Conservation (phyloP, 352 stramenopile genomes). For the Phytophthora cactorum region DNA sequence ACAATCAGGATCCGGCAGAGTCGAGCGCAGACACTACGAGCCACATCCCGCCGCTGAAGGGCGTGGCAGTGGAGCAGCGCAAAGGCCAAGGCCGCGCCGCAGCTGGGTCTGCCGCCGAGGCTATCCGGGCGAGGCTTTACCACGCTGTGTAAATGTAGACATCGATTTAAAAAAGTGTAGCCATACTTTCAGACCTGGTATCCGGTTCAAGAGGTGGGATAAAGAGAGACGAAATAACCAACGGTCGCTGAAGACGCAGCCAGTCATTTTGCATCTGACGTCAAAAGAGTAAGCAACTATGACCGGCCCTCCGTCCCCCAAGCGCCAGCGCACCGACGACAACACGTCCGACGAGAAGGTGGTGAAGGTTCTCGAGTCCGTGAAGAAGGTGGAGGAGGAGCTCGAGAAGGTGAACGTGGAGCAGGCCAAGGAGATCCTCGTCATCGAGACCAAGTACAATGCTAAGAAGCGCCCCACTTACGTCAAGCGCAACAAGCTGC, state of each 20-base stretch:
- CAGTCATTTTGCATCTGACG: constrained; percentile 44
- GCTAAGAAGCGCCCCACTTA: constrained; percentile 65
- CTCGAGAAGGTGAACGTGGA: constrained; percentile 72
- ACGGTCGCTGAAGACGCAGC: constrained; percentile 18
- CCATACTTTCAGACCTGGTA: constrained; percentile 22
- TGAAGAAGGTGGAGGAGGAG: constrained; percentile 63
- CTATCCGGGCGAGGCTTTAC: constrained; percentile 28
- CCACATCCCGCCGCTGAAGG: constrained; percentile 21
- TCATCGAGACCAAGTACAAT: constrained; percentile 84
- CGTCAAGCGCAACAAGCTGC: constrained; percentile 69
- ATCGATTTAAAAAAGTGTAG: constrained; percentile 16
- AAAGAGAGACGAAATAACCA: constrained; percentile 12
- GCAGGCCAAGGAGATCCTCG: constrained; percentile 68
- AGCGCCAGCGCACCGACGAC: constrained; percentile 78
- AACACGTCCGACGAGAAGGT: constrained; percentile 46
- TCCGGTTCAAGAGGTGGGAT: constrained; percentile 20
- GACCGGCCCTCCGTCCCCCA: constrained; percentile 64
- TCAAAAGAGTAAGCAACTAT: constrained; percentile 26
- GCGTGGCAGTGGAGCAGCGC: constrained; percentile 6
- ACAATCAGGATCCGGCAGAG: constrained; percentile 6
- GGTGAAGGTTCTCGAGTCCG: constrained; percentile 60
- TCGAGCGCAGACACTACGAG: neutral
- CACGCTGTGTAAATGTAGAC: constrained; percentile 4
- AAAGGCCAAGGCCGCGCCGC: constrained; percentile 4
- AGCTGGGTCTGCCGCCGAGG: constrained; percentile 35